A percentile compares a stretch with the other conserved stretches of the same genome.
Conservation (phyloP, 2,329 filamentous ascomycete species). For the Alternaria novae-zelandiae region DNA sequence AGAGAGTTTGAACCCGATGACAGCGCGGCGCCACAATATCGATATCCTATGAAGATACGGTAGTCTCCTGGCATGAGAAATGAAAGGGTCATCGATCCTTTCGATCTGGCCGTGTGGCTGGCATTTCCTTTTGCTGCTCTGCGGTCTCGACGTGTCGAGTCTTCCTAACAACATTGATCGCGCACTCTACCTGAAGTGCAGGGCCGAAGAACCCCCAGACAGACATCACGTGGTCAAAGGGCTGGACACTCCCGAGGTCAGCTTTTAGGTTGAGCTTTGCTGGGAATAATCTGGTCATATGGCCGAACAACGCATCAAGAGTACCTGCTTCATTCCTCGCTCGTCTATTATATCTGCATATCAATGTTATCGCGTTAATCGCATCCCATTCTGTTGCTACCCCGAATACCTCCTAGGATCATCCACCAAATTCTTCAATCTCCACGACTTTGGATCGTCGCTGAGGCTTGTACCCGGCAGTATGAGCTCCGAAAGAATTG, state of each 20-base stretch:
- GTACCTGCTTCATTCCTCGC: not conserved
- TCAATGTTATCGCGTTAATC: not conserved
- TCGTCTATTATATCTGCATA: not conserved
- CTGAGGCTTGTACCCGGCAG: slow-evolving; percentile 1
- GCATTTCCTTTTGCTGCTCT: not conserved
- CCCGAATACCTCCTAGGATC: not conserved
- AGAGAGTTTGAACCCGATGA: too few relatives aligned
- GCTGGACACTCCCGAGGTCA: not conserved
- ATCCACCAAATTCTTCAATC: slow-evolving; percentile 1
- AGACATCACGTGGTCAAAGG: not conserved
- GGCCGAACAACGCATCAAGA: not conserved
- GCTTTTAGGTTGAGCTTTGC: not conserved
- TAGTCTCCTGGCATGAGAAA: not conserved
- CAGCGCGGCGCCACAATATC: not conserved
- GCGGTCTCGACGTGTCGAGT: not conserved
- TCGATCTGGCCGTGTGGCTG: not conserved
- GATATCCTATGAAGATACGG: not conserved
- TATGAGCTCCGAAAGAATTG: slow-evolving; percentile 1
- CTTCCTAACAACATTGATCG: not conserved
- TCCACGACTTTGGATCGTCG: not conserved
- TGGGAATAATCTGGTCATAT: not conserved
- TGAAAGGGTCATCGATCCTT: not conserved
- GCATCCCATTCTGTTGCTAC: not conserved
- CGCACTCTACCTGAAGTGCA: not conserved
- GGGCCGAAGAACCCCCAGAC: not conserved